Conservation (phyloP, 257 asterid genomes). For the Solanum lycopersicoides region DNA sequence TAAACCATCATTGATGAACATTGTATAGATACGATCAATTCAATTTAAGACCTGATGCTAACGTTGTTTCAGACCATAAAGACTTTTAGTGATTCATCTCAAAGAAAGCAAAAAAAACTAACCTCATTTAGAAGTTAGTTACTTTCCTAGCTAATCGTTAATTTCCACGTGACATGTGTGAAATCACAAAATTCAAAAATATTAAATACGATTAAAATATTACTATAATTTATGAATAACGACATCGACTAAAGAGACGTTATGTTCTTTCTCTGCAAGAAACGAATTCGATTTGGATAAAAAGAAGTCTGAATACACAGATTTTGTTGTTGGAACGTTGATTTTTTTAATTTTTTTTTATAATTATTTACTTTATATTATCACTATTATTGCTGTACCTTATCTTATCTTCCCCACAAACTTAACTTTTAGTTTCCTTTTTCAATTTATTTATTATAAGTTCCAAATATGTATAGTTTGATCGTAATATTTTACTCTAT, state of each 20-base stretch:
- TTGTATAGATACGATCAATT: too few species aligned
- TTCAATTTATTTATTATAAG: background rate
- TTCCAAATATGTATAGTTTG: too few species aligned
- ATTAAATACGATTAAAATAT: background rate
- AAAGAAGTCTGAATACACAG: slow-evolving; percentile 51
- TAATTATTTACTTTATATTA: slow-evolving; percentile 32
- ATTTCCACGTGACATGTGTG: too few species aligned
- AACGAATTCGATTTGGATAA: slow-evolving; percentile 68
- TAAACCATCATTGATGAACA: too few species aligned
- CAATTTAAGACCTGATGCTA: too few species aligned
- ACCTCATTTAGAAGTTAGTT: too few species aligned
- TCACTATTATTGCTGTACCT: slow-evolving; percentile 41
- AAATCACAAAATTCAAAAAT: too few species aligned
- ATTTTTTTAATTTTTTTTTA: background rate
- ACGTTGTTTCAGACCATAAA: too few species aligned
- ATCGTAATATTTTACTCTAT: background rate
- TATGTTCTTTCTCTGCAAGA: slow-evolving; percentile 67
- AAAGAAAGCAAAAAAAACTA: too few species aligned
- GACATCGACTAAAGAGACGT: slow-evolving; percentile 63
- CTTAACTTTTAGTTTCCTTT: slow-evolving; percentile 2
- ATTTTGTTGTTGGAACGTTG: slow-evolving; percentile 48
- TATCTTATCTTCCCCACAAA: slow-evolving; percentile 66
- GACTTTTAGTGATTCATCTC: too few species aligned
- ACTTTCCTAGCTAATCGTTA: too few species aligned
- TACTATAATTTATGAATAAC: slow-evolving; percentile 7